phyloP scores from a whole-genome alignment of 306 rosid species.

The Cotoneaster glaucophyllus region DNA sequence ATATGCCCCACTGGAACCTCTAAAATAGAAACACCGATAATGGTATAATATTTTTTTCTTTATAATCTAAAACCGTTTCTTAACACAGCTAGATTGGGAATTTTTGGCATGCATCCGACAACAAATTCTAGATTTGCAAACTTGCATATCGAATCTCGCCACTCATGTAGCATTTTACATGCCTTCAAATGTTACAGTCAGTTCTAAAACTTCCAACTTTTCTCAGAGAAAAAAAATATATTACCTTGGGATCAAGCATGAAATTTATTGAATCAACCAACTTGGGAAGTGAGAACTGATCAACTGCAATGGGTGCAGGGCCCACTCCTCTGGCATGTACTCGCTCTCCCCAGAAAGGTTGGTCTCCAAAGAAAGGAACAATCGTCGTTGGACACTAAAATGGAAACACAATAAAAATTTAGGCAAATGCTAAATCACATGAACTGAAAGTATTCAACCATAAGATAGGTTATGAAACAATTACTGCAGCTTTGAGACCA shows the following conservation, averaged over 20 bases:
- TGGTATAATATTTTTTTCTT: background rate
- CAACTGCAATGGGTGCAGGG: constrained; percentile 88
- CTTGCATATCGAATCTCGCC: background rate
- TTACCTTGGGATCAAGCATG: constrained; percentile 91
- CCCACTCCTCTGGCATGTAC: constrained; percentile 93
- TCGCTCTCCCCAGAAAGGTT: constrained; percentile 98
- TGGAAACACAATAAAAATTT: constrained; percentile 1
- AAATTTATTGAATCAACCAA: constrained; percentile 64
- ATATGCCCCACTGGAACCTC: background rate
- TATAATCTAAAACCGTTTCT: background rate
- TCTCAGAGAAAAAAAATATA: background rate
- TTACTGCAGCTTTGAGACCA: constrained; percentile 95
- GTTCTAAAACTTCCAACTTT: background rate
- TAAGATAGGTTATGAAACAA: constrained; percentile 10
- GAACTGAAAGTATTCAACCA: constrained; percentile 8
- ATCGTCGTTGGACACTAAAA: constrained; percentile 85
- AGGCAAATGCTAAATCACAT: background rate
- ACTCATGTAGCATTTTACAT: background rate
- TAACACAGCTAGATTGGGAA: background rate
- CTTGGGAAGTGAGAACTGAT: constrained; percentile 82
- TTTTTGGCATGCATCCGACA: background rate
- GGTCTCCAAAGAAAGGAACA: constrained; percentile 97
- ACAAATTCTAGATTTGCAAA: background rate
- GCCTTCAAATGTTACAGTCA: no score
- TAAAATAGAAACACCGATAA: background rate